Evolutionary conservation across 805 yeast species (phyloP), one percentile per base, ranked within the genome.

Genomic region (Starmerella gropengiesseri): DNA sequence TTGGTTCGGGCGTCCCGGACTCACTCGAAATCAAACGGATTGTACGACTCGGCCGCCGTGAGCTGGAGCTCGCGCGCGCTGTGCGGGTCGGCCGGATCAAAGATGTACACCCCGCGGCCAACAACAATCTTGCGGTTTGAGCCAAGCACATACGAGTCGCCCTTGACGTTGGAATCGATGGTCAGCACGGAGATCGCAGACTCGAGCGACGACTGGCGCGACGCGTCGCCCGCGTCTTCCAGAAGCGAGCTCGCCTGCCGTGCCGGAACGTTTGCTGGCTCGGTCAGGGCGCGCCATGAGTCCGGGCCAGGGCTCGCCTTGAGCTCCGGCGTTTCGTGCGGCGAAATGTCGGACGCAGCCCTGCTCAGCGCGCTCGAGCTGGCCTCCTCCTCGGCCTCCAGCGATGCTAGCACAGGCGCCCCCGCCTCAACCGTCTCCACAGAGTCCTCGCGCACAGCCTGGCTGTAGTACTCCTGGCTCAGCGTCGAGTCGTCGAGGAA

Each of bases 101-200:
- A 52, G 9, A 52, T 51, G 45, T 43, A 52, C 3, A 52, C 55
- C n/a, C 56, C 54, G n/a, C 41, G 48, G 43, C 39, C 40, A 20
- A 49, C 40, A 6, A 45, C 25, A 32, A 46, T 37, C 36, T 48
- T 50, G 34, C 48, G 48, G 26, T 28, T 31, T 4, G 40, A 19
- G n/a, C 31, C 40, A 9, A 48, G 28, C 8, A 44, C 5, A 17
- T 11, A 25, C 37, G 41, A 45, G 21, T 33, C 37, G 25, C 28
- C 5, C 20, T 13, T 3, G 18, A 5, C 18, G 21, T 27, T 14
- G 17, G 7, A 18, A 6, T 19, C 26, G 12, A 27, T n/a, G 13
- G 31, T 36, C 12, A 23, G 16, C 5, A 17, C 30, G 3, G 28
- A 19, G 18, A 26, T 21, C n/a, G 21, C 17, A 8, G 39, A 21